Base-by-base conservation (phyloP, 2,329 filamentous ascomycete genomes). In the Pestalotiopsis sp. region DNA sequence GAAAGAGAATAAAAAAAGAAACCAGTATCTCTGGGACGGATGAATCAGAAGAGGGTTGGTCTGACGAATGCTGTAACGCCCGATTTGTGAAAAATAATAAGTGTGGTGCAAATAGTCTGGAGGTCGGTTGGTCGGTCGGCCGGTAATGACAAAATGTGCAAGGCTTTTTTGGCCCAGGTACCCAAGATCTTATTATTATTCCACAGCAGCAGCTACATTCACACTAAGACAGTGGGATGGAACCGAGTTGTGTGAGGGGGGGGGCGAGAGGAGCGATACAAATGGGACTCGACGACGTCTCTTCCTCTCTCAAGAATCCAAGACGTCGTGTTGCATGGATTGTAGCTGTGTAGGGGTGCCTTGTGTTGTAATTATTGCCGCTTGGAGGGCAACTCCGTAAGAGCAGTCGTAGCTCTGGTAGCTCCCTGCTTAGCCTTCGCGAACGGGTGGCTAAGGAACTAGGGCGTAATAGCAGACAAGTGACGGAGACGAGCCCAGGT, bases 301-400 rank as follows among this genome's bases (percentile, higher is more conserved):
- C 31, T 36, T 31, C 9, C 5, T 6, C 31, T 36, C 27, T 38
- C 17, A 14, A 60, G 27, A 62, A 36, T 59, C 59, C 36, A 62
- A 62, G 59, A 62, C 59, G 59, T 62, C 59, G 59, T 62, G 31
- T 62, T 62, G 59, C 59, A 62, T 62, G 59, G 27, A 39, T 39
- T 11, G 31, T 39, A 39, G 38, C n/a, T 62, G 45, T 39, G 59
- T 62, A 62, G 59, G 59, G 59, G 25, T 62, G 59, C 59, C 59
- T 62, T 39, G 59, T 14, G n/a, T 52, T 52, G 45, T 62, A n/a
- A n/a, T 36, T 62, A 62, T 62, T 62, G 59, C 59, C 59, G 59
- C 59, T 62, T 62, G 25, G 31, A 20, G 36, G 31, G 25, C n/a
- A 20, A n/a, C 59, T 62, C 59, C 59, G 59, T 62, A 62, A 52